These are phyloP conservation scores for Cucurbitaria berberidis DNA, from an alignment of 2,329 filamentous ascomycete species.

Conservation along the genomic window DNA sequence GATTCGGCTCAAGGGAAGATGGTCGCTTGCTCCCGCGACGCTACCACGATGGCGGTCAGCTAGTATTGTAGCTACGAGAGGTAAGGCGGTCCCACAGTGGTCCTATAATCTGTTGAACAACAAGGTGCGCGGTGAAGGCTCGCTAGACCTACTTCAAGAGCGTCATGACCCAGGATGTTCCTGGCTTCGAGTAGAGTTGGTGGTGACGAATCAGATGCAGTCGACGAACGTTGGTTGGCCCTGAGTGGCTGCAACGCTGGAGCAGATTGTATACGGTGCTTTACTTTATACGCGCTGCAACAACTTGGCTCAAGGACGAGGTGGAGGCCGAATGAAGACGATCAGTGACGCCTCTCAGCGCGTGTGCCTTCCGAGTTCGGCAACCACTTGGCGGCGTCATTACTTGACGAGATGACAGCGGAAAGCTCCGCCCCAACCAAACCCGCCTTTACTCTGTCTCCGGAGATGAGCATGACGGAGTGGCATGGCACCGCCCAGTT, in stretches of 20 bases:
- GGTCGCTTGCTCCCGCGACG: background rate
- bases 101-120: conserved; percentile 8
- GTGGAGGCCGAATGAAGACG: background rate
- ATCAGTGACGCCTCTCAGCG: conserved; percentile 17
- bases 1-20: background rate
- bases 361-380: conserved; percentile 14
- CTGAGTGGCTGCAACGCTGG: background rate
- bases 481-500: conserved; percentile 6
- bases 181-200: background rate
- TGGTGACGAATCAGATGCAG: background rate
- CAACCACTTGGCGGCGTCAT: conserved; percentile 19
- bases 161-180: conserved; percentile 1
- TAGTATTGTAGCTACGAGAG: conserved; percentile 19
- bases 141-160: conserved; percentile 29
- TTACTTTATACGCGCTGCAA: too few species aligned
- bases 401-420: conserved; percentile 17
- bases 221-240: background rate
- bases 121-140: conserved; percentile 12
- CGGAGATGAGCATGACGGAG: too few species aligned
- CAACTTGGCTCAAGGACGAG: background rate
- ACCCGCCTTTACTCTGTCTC: conserved; percentile 8
- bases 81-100: conserved; percentile 17
- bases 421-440: conserved; percentile 15
- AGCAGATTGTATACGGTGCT: too few species aligned
- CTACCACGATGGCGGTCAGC: conserved; percentile 7